These are phyloP conservation scores for Rhizoctonia solani DNA, from an alignment of 1,284 basidiomycete genomes.

Conservation along the genomic window DNA sequence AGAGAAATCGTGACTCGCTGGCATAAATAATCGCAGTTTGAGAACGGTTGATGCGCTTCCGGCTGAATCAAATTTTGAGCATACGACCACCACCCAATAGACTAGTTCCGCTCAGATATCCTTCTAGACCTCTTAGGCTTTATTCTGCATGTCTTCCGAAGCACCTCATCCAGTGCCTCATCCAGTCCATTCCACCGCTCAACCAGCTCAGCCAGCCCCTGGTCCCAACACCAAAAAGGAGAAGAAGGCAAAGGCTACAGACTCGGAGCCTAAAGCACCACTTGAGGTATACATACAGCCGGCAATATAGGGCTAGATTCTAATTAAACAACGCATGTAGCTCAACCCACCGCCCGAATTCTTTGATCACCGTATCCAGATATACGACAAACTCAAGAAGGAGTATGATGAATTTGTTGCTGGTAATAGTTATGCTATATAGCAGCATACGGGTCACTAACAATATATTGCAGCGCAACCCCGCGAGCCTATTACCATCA, in stretches of 20 bases:
- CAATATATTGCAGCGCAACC: slow-evolving; percentile 71
- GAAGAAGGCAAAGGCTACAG: slow-evolving; percentile 44
- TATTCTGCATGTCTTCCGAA: background rate
- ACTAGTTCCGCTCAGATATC: background rate
- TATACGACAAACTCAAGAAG: slow-evolving; percentile 88
- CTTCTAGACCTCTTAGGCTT: background rate
- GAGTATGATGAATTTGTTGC: slow-evolving; percentile 84
- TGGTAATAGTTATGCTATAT: slow-evolving; percentile 51
- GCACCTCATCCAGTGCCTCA: slow-evolving; percentile 43
- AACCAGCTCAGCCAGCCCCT: slow-evolving; percentile 43
- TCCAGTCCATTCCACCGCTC: slow-evolving; percentile 46
- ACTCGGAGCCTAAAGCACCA: slow-evolving; percentile 31
- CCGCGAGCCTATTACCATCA: slow-evolving; percentile 81
- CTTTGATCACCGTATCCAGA: slow-evolving; percentile 86
- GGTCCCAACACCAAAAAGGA: slow-evolving; percentile 46
- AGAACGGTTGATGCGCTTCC: slow-evolving; percentile 12
- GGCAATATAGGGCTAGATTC: background rate
- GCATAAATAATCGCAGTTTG: slow-evolving; percentile 20
- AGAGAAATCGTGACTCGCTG: slow-evolving; percentile 20
- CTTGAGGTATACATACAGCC: slow-evolving; percentile 39
- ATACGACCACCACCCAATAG: slow-evolving; percentile 17
- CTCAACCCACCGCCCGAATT: slow-evolving; percentile 83
- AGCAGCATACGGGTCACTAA: background rate
- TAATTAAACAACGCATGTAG: slow-evolving; percentile 49
- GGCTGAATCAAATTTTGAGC: slow-evolving; percentile 19